Conservation (phyloP, 108 stramenopile genomes). For the Discostella stelligeroides region DNA sequence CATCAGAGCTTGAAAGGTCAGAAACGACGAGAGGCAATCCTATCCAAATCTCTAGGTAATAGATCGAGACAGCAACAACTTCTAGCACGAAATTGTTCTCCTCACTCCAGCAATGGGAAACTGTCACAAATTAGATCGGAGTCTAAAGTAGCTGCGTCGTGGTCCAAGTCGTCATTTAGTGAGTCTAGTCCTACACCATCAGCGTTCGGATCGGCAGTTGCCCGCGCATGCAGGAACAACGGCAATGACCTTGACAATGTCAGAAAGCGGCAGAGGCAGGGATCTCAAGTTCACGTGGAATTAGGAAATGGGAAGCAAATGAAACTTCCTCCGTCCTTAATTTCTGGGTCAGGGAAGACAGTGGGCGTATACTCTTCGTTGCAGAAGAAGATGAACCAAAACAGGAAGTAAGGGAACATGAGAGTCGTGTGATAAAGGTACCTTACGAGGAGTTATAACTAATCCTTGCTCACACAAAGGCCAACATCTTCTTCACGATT, state of each 20-base stretch:
- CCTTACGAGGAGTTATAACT: neutral
- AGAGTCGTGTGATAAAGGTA: neutral
- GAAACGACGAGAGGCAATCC: constrained; percentile 34
- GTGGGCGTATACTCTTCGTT: constrained; percentile 41
- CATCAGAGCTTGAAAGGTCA: neutral
- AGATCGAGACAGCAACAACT: constrained; percentile 21
- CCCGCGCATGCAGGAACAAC: constrained; percentile 17
- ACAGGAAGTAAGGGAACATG: neutral
- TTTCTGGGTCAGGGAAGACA: constrained; percentile 8
- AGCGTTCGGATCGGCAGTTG: constrained; percentile 39
- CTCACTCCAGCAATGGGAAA: neutral
- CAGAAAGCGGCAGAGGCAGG: neutral
- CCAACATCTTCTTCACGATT: no score
- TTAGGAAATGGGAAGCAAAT: constrained; percentile 38
- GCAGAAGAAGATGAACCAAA: constrained; percentile 24
- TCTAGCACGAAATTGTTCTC: neutral
- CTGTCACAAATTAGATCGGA: constrained; percentile 26
- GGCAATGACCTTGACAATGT: neutral
- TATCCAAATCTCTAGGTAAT: constrained; percentile 36
- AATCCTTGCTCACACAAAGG: neutral
- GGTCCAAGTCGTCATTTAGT: constrained; percentile 29
- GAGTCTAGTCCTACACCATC: neutral
- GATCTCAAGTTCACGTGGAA: constrained; percentile 23
- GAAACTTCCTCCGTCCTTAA: constrained; percentile 27
- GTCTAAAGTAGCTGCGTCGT: constrained; percentile 29